These are phyloP conservation scores for Mucuna pruriens DNA, from an alignment of 306 rosid genomes.

Conservation along the genomic window DNA sequence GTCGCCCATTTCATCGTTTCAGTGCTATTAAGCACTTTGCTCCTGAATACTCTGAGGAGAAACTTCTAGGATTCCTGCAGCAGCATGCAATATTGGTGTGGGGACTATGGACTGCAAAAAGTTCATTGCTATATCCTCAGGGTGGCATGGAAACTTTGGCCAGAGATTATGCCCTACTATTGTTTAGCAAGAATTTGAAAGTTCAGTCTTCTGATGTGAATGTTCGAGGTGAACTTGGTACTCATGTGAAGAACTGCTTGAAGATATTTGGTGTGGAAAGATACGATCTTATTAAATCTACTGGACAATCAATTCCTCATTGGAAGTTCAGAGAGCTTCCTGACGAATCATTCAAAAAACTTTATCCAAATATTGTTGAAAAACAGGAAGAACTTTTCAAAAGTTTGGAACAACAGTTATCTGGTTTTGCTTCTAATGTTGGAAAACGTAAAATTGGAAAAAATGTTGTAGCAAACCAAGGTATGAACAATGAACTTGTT, in stretches of 20 bases:
- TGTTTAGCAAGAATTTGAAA: constrained; percentile 60
- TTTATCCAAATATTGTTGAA: constrained; percentile 56
- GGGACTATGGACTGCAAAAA: constrained; percentile 86
- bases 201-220: constrained; percentile 52
- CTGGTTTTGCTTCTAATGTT: background rate
- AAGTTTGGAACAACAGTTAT: constrained; percentile 38
- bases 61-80: constrained; percentile 67
- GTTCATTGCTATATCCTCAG: constrained; percentile 48
- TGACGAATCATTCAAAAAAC: constrained; percentile 63
- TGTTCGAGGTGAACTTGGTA: constrained; percentile 39
- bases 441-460: constrained; percentile 45
- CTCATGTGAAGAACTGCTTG: constrained; percentile 45
- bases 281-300: constrained; percentile 54
- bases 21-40: constrained; percentile 79
- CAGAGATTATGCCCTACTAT: constrained; percentile 57
- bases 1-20: constrained; percentile 64
- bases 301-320: constrained; percentile 7
- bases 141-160: constrained; percentile 45
- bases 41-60: constrained; percentile 61
- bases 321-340: constrained; percentile 53
- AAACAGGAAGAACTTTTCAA: constrained; percentile 57
- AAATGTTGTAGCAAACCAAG: constrained; percentile 46
- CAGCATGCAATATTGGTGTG: constrained; percentile 59
- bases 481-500: constrained; percentile 36
- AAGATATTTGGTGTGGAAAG: constrained; percentile 61